These are phyloP conservation scores for Hanseniaspora taiwanica DNA, from an alignment of 805 yeast genomes.

Conservation along the genomic window DNA sequence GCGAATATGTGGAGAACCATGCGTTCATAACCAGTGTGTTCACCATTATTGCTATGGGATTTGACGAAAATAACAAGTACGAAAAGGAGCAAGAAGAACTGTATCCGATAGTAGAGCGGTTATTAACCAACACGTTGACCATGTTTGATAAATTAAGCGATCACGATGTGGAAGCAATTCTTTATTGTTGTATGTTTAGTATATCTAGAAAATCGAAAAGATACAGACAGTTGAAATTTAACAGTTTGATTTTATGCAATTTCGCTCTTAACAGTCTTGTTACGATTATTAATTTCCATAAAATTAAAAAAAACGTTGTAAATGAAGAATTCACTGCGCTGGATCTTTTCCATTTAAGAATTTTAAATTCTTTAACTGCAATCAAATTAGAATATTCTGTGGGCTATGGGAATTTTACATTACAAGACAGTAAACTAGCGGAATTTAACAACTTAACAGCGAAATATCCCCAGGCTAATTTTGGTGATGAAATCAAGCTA, in stretches of 20 bases:
- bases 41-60: conserved; percentile 41
- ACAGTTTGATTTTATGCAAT: conserved; percentile 39
- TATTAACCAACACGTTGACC: conserved; percentile 35
- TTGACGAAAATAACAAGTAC: conserved; percentile 38
- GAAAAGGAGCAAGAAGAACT: conserved; percentile 34
- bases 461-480: conserved; percentile 35
- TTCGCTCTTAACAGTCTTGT: conserved; percentile 38
- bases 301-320: conserved; percentile 27
- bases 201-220: conserved; percentile 38
- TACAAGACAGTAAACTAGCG: conserved; percentile 15
- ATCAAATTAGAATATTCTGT: conserved; percentile 39
- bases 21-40: conserved; percentile 43
- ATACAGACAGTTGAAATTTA: conserved; percentile 34
- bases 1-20: conserved; percentile 34
- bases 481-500: conserved; percentile 42
- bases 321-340: conserved; percentile 18
- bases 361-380: conserved; percentile 38
- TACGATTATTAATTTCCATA: conserved; percentile 32
- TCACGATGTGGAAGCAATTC: conserved; percentile 47
- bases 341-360: conserved; percentile 41
- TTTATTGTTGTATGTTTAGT: conserved; percentile 41
- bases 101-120: conserved; percentile 34
- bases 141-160: conserved; percentile 41
- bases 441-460: conserved; percentile 32
- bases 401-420: conserved; percentile 29